A percentile compares a stretch with the other conserved stretches of the same genome.
phyloP scores from a whole-genome alignment of 2,329 filamentous ascomycete genomes.

The Ambrosiella xylebori region DNA sequence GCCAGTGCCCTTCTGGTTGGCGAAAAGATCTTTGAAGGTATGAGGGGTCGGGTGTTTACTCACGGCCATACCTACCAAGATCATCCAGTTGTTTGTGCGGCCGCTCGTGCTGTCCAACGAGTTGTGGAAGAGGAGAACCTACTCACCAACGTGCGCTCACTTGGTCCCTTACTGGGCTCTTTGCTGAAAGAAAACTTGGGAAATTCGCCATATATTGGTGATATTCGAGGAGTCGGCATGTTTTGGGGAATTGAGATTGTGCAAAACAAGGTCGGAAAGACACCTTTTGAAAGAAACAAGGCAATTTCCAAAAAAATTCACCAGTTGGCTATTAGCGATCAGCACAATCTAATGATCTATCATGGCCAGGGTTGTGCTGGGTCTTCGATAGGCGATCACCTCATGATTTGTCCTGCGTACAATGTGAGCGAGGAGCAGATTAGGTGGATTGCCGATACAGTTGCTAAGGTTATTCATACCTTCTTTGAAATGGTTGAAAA shows the following conservation, averaged over 20 bases:
- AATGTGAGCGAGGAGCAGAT: conserved; percentile 31
- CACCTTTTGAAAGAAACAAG: conserved; percentile 19
- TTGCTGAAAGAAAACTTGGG: conserved; percentile 27
- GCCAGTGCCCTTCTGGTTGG: conserved; percentile 43
- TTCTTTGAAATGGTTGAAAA: not conserved
- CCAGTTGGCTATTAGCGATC: not conserved
- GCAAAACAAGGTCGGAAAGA: conserved; percentile 20
- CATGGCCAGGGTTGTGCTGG: conserved; percentile 9
- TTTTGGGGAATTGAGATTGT: conserved; percentile 34
- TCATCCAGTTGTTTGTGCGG: conserved; percentile 40
- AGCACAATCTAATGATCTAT: conserved; percentile 2
- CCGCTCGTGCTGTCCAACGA: conserved; percentile 44
- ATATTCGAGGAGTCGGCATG: conserved; percentile 41
- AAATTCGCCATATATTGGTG: conserved; percentile 33
- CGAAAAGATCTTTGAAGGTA: conserved; percentile 29
- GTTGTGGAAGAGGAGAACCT: conserved; percentile 41
- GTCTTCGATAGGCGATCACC: conserved; percentile 41
- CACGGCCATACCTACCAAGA: conserved; percentile 48
- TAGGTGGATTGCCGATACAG: not conserved
- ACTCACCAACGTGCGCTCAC: conserved; percentile 36
- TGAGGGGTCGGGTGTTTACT: conserved; percentile 21
- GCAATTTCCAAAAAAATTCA: not conserved
- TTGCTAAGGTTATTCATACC: not conserved
- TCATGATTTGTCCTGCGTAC: conserved; percentile 53
- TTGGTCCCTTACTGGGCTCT: conserved; percentile 32